These are phyloP conservation scores for Talaromyces pinophilus DNA, from an alignment of 2,329 filamentous ascomycete species.

Conservation along the genomic window DNA sequence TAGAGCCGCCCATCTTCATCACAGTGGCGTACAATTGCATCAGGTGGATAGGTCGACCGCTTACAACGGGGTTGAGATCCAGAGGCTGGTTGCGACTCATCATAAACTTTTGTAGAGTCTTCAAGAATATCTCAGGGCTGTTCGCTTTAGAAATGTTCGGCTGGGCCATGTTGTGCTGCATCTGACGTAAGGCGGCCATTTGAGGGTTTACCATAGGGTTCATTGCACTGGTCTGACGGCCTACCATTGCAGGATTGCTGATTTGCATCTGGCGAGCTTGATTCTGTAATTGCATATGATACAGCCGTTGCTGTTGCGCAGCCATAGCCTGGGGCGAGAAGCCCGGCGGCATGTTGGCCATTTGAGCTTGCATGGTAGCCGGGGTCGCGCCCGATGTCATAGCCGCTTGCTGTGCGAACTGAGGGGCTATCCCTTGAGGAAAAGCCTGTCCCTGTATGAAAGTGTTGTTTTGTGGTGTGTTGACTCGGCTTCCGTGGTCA, in stretches of 20 bases:
- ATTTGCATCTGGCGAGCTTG: slow-evolving; percentile 66
- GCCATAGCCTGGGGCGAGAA: slow-evolving; percentile 62
- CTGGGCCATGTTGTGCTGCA: slow-evolving; percentile 47
- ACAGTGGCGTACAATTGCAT: slow-evolving; percentile 77
- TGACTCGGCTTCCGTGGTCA: slow-evolving; percentile 66
- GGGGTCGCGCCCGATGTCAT: slow-evolving; percentile 46
- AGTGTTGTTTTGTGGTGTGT: slow-evolving; percentile 71
- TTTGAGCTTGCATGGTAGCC: slow-evolving; percentile 49
- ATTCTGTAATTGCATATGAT: slow-evolving; percentile 81
- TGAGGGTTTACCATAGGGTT: slow-evolving; percentile 45
- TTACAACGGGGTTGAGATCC: slow-evolving; percentile 72
- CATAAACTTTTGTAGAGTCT: slow-evolving; percentile 77
- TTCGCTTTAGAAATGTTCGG: slow-evolving; percentile 44
- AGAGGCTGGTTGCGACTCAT: slow-evolving; percentile 69
- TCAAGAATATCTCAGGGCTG: slow-evolving; percentile 69
- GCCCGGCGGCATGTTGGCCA: slow-evolving; percentile 54
- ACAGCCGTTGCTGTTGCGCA: slow-evolving; percentile 69
- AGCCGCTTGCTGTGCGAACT: slow-evolving; percentile 44
- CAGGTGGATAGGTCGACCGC: slow-evolving; percentile 72
- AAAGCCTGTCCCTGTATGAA: slow-evolving; percentile 59
- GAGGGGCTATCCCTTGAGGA: slow-evolving; percentile 41
- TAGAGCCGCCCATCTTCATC: slow-evolving; percentile 74
- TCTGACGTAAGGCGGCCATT: slow-evolving; percentile 52
- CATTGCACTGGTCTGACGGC: slow-evolving; percentile 36
- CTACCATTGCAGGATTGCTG: slow-evolving; percentile 41